Conservation (phyloP, 2,329 filamentous ascomycete genomes). For the Sporothrix curviconia region DNA sequence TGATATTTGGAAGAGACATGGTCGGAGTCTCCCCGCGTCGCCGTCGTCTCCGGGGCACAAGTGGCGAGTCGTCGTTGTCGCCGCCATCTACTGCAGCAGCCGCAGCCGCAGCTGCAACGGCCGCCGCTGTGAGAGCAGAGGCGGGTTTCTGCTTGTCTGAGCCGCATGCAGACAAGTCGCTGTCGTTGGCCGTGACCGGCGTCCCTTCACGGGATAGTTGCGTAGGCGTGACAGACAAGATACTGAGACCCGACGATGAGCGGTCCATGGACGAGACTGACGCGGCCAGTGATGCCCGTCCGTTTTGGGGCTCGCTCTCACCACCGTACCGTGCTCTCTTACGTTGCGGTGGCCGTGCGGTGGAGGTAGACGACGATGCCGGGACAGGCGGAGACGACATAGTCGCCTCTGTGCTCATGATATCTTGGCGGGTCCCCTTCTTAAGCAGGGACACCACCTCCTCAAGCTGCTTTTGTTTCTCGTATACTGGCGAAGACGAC, state of each 20-base stretch:
- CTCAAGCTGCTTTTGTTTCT: not conserved
- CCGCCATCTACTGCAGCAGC: not conserved
- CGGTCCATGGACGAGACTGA: constrained; percentile 8
- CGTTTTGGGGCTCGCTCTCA: not conserved
- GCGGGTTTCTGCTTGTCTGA: constrained; percentile 2
- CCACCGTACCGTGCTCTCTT: not conserved
- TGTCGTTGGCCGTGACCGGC: constrained; percentile 15
- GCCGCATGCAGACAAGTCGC: constrained; percentile 6
- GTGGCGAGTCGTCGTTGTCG: not conserved
- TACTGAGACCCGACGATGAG: constrained; percentile 35
- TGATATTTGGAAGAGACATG: not conserved
- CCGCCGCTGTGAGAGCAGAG: too few species aligned
- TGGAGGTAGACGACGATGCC: not conserved
- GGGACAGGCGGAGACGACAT: constrained; percentile 9
- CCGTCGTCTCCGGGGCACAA: not conserved
- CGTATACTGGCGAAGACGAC: not conserved
- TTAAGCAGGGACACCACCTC: not conserved
- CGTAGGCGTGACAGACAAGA: constrained; percentile 34
- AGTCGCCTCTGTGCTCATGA: not conserved
- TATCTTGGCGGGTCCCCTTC: not conserved
- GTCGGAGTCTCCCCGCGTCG: not conserved
- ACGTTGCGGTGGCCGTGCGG: not conserved
- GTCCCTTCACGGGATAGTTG: constrained; percentile 13
- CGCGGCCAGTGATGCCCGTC: not conserved
- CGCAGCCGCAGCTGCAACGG: not conserved